Conservation (phyloP, 331 rosid species). For the Spiraea crenata region DNA sequence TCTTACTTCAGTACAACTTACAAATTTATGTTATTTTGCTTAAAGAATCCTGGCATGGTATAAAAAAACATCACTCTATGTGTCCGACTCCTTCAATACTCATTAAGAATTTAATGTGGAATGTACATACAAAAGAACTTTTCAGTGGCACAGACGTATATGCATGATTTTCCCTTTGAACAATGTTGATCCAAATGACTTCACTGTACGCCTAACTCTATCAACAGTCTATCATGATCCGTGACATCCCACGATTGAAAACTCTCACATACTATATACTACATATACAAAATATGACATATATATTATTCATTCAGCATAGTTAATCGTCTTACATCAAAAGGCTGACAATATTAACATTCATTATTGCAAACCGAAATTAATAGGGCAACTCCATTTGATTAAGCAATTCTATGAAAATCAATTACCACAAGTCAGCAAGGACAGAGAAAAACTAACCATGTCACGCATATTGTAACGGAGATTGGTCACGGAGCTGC, state of each 20-base stretch:
- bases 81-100: background rate
- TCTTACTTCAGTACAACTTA: background rate
- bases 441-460: conserved; percentile 52
- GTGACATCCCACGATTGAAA: background rate
- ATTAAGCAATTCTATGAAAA: conserved; percentile 1
- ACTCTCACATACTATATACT: background rate
- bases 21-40: background rate
- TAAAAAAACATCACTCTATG: background rate
- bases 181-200: background rate
- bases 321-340: background rate
- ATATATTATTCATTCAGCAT: too few species aligned
- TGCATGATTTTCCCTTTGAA: background rate
- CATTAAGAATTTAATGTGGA: background rate
- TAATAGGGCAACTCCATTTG: conserved; percentile 1
- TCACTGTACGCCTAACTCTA: background rate
- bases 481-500: conserved; percentile 80
- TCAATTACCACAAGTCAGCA: conserved; percentile 5
- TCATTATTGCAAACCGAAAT: background rate
- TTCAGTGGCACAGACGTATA: background rate
- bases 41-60: background rate
- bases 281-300: background rate
- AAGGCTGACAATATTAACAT: background rate
- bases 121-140: background rate
- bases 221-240: background rate
- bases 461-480: conserved; percentile 92